Percentiles rank a stretch among this genome's conserved stretches.
phyloP scores from a whole-genome alignment of 1,139 yeast genomes.

The Arxiozyma telluris region DNA sequence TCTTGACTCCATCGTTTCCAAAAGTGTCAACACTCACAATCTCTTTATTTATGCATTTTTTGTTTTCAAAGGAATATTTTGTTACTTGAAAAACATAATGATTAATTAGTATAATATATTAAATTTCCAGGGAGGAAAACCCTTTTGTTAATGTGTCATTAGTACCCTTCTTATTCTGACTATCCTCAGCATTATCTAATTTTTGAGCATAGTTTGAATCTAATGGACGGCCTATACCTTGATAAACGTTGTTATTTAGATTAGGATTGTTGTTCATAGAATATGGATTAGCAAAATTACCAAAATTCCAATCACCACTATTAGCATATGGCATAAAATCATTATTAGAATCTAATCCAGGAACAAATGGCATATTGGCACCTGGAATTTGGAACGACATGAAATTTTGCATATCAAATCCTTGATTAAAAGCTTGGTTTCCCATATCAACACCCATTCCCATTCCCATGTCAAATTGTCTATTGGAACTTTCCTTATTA shows the following conservation, averaged over 20 bases:
- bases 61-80: conserved; percentile 1
- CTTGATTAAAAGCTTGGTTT: conserved; percentile 22
- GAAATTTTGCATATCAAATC: conserved; percentile 43
- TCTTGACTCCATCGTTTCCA: neutral
- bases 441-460: conserved; percentile 15
- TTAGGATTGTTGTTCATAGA: neutral
- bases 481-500: conserved; percentile 5
- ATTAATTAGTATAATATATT: neutral
- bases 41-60: neutral
- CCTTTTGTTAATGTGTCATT: conserved; percentile 1
- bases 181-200: conserved; percentile 7
- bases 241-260: conserved; percentile 6
- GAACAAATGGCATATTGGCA: conserved; percentile 20
- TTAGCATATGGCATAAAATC: conserved; percentile 30
- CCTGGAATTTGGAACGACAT: conserved; percentile 17
- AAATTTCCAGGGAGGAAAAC: conserved; percentile 6
- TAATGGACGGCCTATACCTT: conserved; percentile 5
- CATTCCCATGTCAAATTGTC: conserved; percentile 14
- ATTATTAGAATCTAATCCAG: conserved; percentile 18
- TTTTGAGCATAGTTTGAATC: conserved; percentile 12
- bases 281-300: conserved; percentile 6
- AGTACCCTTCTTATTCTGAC: neutral
- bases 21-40: neutral
- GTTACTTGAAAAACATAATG: neutral
- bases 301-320: conserved; percentile 24